phyloP scores from a whole-genome alignment of 306 rosid species.

The Cucumis sativus region DNA sequence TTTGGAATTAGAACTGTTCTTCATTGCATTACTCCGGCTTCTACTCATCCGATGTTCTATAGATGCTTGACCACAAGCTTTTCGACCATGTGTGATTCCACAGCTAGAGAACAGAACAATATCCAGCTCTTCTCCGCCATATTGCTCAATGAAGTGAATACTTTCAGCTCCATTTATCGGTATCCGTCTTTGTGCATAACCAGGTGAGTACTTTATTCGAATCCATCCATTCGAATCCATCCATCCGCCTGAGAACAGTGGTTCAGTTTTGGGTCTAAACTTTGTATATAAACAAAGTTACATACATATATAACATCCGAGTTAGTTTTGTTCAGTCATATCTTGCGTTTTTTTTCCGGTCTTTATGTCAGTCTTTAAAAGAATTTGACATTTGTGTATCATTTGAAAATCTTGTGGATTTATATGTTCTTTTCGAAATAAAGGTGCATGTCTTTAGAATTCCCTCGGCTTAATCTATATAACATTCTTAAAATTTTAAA shows the following conservation, averaged over 20 bases:
- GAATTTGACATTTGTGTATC: not conserved
- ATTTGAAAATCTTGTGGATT: not conserved
- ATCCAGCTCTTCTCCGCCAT: not conserved
- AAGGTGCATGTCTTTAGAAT: not conserved
- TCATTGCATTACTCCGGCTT: not conserved
- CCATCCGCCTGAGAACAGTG: not conserved
- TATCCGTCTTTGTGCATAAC: not conserved
- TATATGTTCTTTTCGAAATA: not conserved
- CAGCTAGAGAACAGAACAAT: not conserved
- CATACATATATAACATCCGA: no score
- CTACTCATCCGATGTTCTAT: not conserved
- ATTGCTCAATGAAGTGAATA: not conserved
- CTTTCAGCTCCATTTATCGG: not conserved
- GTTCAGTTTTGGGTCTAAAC: not conserved
- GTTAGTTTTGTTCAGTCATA: not conserved
- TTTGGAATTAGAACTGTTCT: conserved; percentile 42
- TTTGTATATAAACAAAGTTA: not conserved
- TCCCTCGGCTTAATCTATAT: not conserved
- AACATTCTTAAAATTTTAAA: no score
- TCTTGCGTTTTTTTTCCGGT: not conserved
- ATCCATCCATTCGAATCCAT: not conserved
- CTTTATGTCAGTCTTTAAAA: not conserved
- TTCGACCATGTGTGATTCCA: not conserved
- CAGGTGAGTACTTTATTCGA: not conserved
- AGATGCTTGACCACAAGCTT: not conserved